These are phyloP conservation scores for Aspergillus hiratsukae DNA, from an alignment of 2,329 filamentous ascomycete species.

Conservation along the genomic window DNA sequence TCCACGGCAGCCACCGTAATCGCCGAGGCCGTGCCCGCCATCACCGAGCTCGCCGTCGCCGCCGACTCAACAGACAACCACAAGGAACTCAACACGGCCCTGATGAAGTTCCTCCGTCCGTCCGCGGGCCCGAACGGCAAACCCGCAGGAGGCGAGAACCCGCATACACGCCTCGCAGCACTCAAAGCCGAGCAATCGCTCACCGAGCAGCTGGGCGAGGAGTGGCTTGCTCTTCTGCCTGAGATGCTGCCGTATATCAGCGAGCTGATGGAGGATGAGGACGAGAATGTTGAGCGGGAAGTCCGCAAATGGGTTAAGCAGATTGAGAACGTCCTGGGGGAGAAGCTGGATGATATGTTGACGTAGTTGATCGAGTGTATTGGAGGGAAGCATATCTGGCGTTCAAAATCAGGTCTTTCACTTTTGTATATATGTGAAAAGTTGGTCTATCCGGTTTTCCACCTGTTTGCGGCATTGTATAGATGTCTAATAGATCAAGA, in stretches of 20 bases:
- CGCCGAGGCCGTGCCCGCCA: slow-evolving; percentile 63
- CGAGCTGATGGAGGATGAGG: slow-evolving; percentile 93
- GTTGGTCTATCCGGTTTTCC: not conserved
- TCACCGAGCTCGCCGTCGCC: slow-evolving; percentile 74
- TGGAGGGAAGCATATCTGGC: not conserved
- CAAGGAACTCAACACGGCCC: slow-evolving; percentile 74
- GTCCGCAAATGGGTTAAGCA: slow-evolving; percentile 83
- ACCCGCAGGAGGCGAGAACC: slow-evolving; percentile 49
- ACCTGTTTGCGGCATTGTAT: not conserved
- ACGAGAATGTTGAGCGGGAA: slow-evolving; percentile 86
- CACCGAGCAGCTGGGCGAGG: slow-evolving; percentile 77
- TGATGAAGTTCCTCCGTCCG: slow-evolving; percentile 71
- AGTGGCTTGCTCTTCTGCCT: slow-evolving; percentile 85
- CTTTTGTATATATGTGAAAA: not conserved
- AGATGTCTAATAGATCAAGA: no score
- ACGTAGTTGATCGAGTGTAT: slow-evolving; percentile 56
- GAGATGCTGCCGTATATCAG: slow-evolving; percentile 97
- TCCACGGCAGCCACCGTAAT: slow-evolving; percentile 44
- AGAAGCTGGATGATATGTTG: slow-evolving; percentile 88
- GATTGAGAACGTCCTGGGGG: slow-evolving; percentile 84
- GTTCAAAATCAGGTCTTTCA: not conserved
- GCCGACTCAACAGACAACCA: slow-evolving; percentile 84
- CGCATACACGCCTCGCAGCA: slow-evolving; percentile 71
- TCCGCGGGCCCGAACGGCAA: slow-evolving; percentile 38
- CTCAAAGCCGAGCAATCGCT: slow-evolving; percentile 77